Conservation (phyloP, 2,329 filamentous ascomycete species). For the Botrytis fabae region DNA sequence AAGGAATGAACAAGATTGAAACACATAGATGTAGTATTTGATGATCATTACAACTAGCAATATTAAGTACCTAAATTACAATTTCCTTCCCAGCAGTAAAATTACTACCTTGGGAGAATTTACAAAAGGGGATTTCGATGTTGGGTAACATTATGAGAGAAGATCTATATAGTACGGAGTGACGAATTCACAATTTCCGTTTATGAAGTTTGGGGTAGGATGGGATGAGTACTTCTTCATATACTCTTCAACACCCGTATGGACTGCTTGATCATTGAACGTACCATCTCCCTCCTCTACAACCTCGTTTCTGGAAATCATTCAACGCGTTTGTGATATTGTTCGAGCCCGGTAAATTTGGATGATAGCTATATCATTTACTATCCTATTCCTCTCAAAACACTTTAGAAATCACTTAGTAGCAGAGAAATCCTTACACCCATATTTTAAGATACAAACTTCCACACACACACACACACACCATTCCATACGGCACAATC, state of each 20-base stretch:
- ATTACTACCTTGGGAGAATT: not conserved
- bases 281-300: not conserved
- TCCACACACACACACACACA: not conserved
- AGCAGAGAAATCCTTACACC: not conserved
- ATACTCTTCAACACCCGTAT: not conserved
- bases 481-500: not conserved
- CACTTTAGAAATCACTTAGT: not conserved
- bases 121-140: not conserved
- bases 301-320: not conserved
- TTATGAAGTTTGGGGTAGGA: not conserved
- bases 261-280: not conserved
- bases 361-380: not conserved
- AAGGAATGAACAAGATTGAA: not conserved
- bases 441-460: not conserved
- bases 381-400: not conserved
- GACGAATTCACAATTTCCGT: not conserved
- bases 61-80: not conserved
- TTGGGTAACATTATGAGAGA: not conserved
- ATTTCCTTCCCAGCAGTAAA: not conserved
- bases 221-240: not conserved
- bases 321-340: not conserved
- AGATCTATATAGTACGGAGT: not conserved
- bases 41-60: not conserved
- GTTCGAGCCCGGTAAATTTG: not conserved
- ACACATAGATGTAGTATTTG: not conserved